Conservation (phyloP, 2,329 filamentous ascomycete species). For the Fusarium concolor region DNA sequence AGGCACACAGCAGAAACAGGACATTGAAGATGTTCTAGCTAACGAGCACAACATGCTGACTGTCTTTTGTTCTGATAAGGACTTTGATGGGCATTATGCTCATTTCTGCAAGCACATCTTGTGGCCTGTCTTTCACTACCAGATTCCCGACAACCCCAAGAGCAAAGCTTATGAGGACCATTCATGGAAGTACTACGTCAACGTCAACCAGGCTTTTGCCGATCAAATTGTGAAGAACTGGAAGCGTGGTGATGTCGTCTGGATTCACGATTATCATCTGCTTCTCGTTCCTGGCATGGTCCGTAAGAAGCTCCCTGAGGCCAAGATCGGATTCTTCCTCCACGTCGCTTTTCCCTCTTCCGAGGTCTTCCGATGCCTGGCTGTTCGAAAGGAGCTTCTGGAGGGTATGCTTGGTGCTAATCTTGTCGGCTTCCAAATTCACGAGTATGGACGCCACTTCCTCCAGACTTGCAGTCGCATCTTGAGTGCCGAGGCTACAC, state of each 20-base stretch:
- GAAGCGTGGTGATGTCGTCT: slow-evolving; percentile 92
- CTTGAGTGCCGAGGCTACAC: slow-evolving; percentile 88
- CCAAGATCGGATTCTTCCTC: slow-evolving; percentile 95
- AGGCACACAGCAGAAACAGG: slow-evolving; percentile 77
- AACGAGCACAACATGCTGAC: slow-evolving; percentile 85
- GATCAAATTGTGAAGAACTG: slow-evolving; percentile 91
- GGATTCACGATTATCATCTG: slow-evolving; percentile 96
- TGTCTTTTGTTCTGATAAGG: slow-evolving; percentile 88
- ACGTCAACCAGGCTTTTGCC: slow-evolving; percentile 92
- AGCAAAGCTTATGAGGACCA: slow-evolving; percentile 98
- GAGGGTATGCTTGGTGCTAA: slow-evolving; percentile 95
- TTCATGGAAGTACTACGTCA: slow-evolving; percentile 94
- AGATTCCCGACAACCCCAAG: slow-evolving; percentile 97
- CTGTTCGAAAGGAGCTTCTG: slow-evolving; percentile 85
- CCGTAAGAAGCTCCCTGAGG: slow-evolving; percentile 88
- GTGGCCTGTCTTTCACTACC: slow-evolving; percentile 98
- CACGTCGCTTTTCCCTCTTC: slow-evolving; percentile 97
- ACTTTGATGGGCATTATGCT: slow-evolving; percentile 93
- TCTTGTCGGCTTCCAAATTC: slow-evolving; percentile 91
- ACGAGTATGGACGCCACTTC: slow-evolving; percentile 94
- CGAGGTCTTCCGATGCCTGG: slow-evolving; percentile 92
- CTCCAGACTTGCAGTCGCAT: slow-evolving; percentile 94
- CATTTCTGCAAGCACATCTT: slow-evolving; percentile 98
- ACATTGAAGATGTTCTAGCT: slow-evolving; percentile 84
- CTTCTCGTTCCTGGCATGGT: slow-evolving; percentile 90